Conservation (phyloP, 225 moss, liverwort and hornwort species). For the Ulota crispa region DNA sequence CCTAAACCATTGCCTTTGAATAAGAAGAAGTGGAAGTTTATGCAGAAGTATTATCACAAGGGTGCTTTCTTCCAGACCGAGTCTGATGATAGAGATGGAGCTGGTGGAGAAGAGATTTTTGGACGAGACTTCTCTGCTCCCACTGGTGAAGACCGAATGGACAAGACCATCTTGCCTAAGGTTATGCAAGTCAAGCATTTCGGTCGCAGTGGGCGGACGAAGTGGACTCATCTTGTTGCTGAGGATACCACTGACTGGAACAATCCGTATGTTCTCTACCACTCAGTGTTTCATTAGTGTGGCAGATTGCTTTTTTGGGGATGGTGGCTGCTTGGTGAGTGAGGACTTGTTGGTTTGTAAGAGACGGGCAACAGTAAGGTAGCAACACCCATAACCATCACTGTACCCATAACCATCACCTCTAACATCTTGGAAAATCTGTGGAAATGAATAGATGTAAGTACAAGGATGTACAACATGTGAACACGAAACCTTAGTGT, state of each 20-base stretch:
- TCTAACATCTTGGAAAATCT: too few species aligned
- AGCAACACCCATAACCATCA: too few species aligned
- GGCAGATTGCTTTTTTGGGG: not conserved
- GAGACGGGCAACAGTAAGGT: not conserved
- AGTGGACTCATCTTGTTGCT: conserved; percentile 94
- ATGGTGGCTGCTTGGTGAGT: not conserved
- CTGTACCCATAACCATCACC: too few species aligned
- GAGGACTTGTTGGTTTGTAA: not conserved
- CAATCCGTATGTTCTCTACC: conserved; percentile 58
- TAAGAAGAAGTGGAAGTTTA: conserved; percentile 99
- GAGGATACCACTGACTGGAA: conserved; percentile 97
- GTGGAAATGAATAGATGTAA: too few species aligned
- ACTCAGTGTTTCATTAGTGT: not conserved
- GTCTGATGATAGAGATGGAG: conserved; percentile 65
- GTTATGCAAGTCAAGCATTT: conserved; percentile 97
- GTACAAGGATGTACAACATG: too few species aligned
- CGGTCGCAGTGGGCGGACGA: conserved; percentile 91
- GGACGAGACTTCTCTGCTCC: conserved; percentile 87
- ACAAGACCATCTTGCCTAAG: conserved; percentile 86
- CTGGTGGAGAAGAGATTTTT: conserved; percentile 62
- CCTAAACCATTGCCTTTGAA: conserved; percentile 78
- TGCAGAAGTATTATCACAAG: conserved; percentile 99
- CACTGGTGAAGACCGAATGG: conserved; percentile 92
- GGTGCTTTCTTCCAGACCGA: conserved; percentile 97
- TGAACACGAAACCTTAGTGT: too few species aligned